A percentile compares a stretch with the other conserved stretches of the same genome.
phyloP scores from a whole-genome alignment of 768 basidiomycete genomes.

The Termitomyces sp. region DNA sequence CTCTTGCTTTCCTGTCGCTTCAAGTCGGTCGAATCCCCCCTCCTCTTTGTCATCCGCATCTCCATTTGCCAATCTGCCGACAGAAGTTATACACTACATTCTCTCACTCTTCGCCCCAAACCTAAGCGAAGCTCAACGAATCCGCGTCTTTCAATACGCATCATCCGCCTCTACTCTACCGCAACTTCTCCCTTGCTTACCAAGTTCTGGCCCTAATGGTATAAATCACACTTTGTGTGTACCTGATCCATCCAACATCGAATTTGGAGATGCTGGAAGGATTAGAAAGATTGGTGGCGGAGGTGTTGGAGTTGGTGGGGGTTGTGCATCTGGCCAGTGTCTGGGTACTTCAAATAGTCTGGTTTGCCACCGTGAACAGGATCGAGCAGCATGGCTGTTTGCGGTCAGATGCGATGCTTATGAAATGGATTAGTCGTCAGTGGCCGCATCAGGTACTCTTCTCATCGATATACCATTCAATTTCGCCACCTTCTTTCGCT shows the following conservation, averaged over 20 bases:
- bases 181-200: constrained; percentile 17
- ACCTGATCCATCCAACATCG: constrained; percentile 30
- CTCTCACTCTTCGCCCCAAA: constrained; percentile 53
- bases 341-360: constrained; percentile 33
- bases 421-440: constrained; percentile 22
- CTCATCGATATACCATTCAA: not conserved
- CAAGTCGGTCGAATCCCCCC: not conserved
- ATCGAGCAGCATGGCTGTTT: constrained; percentile 42
- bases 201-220: not conserved
- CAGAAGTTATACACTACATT: constrained; percentile 53
- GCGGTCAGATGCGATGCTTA: constrained; percentile 41
- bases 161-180: constrained; percentile 42
- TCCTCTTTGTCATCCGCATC: constrained; percentile 13
- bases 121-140: constrained; percentile 50
- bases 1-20: not conserved
- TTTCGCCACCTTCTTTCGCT: not conserved
- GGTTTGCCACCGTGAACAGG: constrained; percentile 35
- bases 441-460: not conserved
- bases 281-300: constrained; percentile 9
- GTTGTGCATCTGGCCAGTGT: constrained; percentile 30
- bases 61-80: constrained; percentile 40
- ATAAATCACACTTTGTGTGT: constrained; percentile 16
- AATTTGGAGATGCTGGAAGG: constrained; percentile 6
- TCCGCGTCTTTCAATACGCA: constrained; percentile 49
- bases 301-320: constrained; percentile 19